phyloP scores from a whole-genome alignment of 2,329 filamentous ascomycete genomes.

The Aspergillus versicolor region DNA sequence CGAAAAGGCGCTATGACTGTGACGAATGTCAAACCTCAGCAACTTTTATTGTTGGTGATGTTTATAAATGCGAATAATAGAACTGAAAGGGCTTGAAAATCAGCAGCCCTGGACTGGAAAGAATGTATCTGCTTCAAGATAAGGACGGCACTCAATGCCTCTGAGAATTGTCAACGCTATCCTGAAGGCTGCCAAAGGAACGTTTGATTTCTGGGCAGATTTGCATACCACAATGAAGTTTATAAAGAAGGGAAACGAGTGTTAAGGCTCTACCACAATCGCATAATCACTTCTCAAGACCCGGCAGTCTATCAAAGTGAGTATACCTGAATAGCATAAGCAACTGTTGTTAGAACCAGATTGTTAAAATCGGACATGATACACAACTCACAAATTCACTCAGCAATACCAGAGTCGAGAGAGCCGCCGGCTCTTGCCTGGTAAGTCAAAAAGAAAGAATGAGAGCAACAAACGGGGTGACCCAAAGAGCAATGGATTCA shows the following conservation, averaged over 20 bases:
- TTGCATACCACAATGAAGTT: conserved; percentile 20
- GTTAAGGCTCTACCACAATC: conserved; percentile 15
- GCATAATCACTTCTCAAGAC: conserved; percentile 27
- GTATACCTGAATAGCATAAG: conserved; percentile 13
- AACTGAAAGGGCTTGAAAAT: conserved; percentile 19
- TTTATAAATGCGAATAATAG: neutral
- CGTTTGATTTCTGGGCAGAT: conserved; percentile 1
- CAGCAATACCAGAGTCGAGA: conserved; percentile 13
- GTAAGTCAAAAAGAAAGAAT: conserved; percentile 17
- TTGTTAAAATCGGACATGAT: conserved; percentile 1
- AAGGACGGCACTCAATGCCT: conserved; percentile 34
- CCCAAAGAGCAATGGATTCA: conserved; percentile 12
- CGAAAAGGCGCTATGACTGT: neutral
- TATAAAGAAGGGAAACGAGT: conserved; percentile 18
- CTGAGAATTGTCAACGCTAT: conserved; percentile 14
- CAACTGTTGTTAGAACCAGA: conserved; percentile 11
- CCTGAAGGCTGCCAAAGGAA: neutral
- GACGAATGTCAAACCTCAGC: conserved; percentile 1
- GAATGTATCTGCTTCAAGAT: conserved; percentile 22
- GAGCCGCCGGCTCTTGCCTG: conserved; percentile 32
- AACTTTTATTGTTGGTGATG: conserved; percentile 1
- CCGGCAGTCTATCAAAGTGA: conserved; percentile 14
- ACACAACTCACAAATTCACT: conserved; percentile 21
- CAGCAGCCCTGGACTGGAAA: conserved; percentile 19
- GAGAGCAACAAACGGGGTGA: neutral